Base-by-base conservation (phyloP, 2,329 filamentous ascomycete genomes). In the Stagonosporopsis tanaceti region DNA sequence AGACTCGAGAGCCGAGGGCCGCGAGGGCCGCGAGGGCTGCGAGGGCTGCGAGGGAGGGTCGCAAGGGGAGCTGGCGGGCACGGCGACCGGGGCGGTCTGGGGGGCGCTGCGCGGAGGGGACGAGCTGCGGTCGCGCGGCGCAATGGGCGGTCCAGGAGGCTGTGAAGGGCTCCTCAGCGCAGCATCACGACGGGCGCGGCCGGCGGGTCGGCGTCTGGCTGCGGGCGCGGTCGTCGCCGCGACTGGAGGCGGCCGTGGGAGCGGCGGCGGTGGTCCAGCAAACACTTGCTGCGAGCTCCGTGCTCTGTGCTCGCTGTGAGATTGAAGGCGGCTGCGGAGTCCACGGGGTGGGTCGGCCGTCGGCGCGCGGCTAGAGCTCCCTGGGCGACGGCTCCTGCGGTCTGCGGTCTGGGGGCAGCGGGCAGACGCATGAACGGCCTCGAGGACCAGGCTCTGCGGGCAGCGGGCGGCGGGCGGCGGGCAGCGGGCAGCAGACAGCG, bases 91-190 rank as follows among this genome's bases (percentile, higher is more conserved):
- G 42, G 56, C 60, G 64, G 38, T 73, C 67, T 24, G 22, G 50
- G 25, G 27, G n/a, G 69, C 68, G 32, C 52, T 55, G 50, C 62
- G 70, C 22, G 65, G 65, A 52, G 71, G 66, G 50, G 65, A 72
- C 62, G 73, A 62, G 55, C 70, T 71, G 62, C 68, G 72, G 59
- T 73, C 69, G 54, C 72, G 67, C 55, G 68, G 59, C 46, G 61
- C 68, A 62, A 65, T 67, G 61, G 66, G 50, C 34, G 38, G 39
- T 53, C 35, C 45, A 37, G 38, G 56, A 61, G 55, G 63, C 58
- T 47, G 46, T 56, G 54, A 46, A 48, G 52, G 35, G 55, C 6
- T 8, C 63, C 57, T 67, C 65, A 62, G 61, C 6, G 54, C 56
- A 60, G 62, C 69, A 65, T 71, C 61, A 70, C 68, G 65, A 56